These are phyloP conservation scores for Plectosphaerella plurivora DNA, from an alignment of 2,329 filamentous ascomycete species.

Conservation along the genomic window DNA sequence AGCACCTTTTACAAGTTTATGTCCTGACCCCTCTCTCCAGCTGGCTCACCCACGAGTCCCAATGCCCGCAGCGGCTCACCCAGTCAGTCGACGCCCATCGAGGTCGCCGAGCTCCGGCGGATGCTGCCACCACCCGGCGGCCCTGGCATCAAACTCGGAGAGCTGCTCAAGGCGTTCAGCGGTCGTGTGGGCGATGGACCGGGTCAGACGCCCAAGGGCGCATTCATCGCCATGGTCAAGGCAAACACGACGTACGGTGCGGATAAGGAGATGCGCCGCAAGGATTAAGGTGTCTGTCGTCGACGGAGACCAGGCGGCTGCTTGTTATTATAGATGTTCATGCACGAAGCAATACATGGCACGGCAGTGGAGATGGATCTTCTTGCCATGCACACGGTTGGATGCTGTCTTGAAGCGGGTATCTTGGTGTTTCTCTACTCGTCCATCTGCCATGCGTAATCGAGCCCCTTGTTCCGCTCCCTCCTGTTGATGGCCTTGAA, in stretches of 20 bases:
- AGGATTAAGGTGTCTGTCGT: conserved; percentile 19
- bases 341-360: background rate
- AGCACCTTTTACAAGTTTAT: background rate
- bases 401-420: background rate
- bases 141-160: conserved; percentile 40
- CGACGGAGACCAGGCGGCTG: background rate
- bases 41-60: conserved; percentile 12
- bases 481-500: conserved; percentile 82
- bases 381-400: background rate
- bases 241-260: conserved; percentile 46
- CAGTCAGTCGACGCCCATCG: conserved; percentile 26
- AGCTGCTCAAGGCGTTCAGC: conserved; percentile 50
- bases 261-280: conserved; percentile 48
- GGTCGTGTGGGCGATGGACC: conserved; percentile 47
- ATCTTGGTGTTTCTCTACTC: conserved; percentile 45
- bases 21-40: background rate
- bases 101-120: conserved; percentile 49
- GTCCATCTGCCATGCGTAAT: conserved; percentile 97
- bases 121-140: conserved; percentile 48
- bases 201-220: conserved; percentile 45
- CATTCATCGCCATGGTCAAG: conserved; percentile 58
- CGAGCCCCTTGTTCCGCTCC: conserved; percentile 71
- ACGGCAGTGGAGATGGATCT: background rate
- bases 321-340: background rate
- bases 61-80: conserved; percentile 27